Conservation (phyloP, 2,329 filamentous ascomycete species). For the Penicillium freii region DNA sequence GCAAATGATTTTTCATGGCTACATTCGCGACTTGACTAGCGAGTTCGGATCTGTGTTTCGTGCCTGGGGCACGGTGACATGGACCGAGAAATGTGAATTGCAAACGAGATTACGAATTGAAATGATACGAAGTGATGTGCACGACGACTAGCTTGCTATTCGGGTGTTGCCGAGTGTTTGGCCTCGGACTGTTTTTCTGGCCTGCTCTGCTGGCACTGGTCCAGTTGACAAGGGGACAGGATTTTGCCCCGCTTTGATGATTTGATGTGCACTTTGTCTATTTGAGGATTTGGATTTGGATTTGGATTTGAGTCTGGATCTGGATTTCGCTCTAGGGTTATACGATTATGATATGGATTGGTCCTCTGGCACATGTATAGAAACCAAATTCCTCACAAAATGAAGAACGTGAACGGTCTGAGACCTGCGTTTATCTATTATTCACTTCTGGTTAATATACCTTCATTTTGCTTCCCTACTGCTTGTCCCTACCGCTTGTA, state of each 20-base stretch:
- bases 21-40: neutral
- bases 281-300: neutral
- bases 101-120: slow-evolving; percentile 9
- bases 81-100: neutral
- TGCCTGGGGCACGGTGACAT: neutral
- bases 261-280: neutral
- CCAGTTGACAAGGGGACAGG: neutral
- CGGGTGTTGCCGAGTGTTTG: neutral
- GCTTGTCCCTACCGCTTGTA: neutral
- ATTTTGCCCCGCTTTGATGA: neutral
- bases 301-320: neutral
- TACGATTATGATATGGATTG: neutral
- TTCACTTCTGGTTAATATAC: neutral
- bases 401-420: neutral
- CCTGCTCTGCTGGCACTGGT: neutral
- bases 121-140: slow-evolving; percentile 1
- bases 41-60: neutral
- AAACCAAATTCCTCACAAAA: neutral
- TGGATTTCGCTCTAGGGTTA: neutral
- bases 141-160: neutral
- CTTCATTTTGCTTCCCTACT: neutral
- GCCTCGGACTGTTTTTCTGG: neutral
- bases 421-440: neutral
- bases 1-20: neutral
- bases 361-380: neutral